These are phyloP conservation scores for Trametes sanguinea DNA, from an alignment of 768 basidiomycete species.

Conservation along the genomic window DNA sequence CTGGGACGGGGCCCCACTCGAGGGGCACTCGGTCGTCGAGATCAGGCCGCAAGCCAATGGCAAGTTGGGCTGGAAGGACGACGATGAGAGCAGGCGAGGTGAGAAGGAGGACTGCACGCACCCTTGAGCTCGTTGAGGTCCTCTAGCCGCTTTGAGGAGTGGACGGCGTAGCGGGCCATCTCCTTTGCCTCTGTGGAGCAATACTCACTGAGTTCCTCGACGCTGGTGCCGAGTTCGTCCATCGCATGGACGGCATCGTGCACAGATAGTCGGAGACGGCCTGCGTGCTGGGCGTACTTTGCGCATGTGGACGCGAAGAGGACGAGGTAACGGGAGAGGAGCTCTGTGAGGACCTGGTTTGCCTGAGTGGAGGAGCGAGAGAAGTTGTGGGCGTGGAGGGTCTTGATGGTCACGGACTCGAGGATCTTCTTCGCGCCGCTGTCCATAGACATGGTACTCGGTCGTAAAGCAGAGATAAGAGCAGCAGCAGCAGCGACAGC, in stretches of 20 bases:
- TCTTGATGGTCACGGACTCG: constrained; percentile 66
- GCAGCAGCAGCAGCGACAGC: background rate
- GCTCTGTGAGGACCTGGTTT: constrained; percentile 66
- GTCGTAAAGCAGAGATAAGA: background rate
- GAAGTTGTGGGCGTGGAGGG: constrained; percentile 78
- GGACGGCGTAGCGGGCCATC: constrained; percentile 64
- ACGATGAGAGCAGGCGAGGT: constrained; percentile 27
- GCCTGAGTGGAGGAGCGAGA: constrained; percentile 76
- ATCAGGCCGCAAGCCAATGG: constrained; percentile 57
- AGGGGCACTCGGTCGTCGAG: constrained; percentile 58
- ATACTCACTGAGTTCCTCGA: constrained; percentile 73
- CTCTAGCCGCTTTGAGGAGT: constrained; percentile 65
- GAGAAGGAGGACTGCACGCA: constrained; percentile 33
- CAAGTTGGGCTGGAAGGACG: constrained; percentile 52
- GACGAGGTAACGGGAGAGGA: constrained; percentile 72
- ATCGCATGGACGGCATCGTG: constrained; percentile 67
- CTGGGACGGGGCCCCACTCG: constrained; percentile 38
- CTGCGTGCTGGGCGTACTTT: constrained; percentile 74
- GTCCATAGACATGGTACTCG: constrained; percentile 44
- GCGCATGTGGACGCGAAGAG: constrained; percentile 68
- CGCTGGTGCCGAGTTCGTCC: constrained; percentile 70
- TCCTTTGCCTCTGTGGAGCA: constrained; percentile 67
- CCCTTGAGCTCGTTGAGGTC: constrained; percentile 75
- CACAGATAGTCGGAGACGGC: constrained; percentile 56
- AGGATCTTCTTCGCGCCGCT: constrained; percentile 58